These are phyloP conservation scores for Fonsecaea nubica DNA, from an alignment of 2,329 filamentous ascomycete genomes.

Conservation along the genomic window DNA sequence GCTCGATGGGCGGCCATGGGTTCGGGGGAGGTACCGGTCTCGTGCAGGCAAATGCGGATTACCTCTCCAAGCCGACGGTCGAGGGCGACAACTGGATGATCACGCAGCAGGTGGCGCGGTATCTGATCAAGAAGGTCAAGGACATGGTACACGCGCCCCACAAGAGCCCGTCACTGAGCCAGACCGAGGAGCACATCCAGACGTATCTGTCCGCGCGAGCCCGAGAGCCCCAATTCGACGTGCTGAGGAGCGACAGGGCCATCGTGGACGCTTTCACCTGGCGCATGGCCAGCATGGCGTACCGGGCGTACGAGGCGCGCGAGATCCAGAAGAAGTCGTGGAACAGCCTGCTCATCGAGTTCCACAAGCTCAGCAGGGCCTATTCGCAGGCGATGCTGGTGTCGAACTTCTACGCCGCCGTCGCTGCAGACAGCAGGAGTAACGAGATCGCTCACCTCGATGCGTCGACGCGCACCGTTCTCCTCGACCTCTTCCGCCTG, in stretches of 20 bases:
- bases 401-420: slow-evolving; percentile 75
- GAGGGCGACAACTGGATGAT: slow-evolving; percentile 84
- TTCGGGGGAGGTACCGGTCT: slow-evolving; percentile 61
- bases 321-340: slow-evolving; percentile 76
- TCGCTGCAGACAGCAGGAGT: slow-evolving; percentile 51
- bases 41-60: slow-evolving; percentile 72
- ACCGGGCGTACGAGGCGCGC: slow-evolving; percentile 72
- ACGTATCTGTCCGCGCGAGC: slow-evolving; percentile 69
- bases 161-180: slow-evolving; percentile 6
- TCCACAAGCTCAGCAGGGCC: slow-evolving; percentile 73
- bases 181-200: slow-evolving; percentile 60
- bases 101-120: slow-evolving; percentile 69
- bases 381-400: slow-evolving; percentile 78
- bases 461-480: slow-evolving; percentile 58
- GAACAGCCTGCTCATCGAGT: slow-evolving; percentile 80
- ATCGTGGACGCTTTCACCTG: slow-evolving; percentile 76
- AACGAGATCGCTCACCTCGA: slow-evolving; percentile 29
- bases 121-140: slow-evolving; percentile 62
- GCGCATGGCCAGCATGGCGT: slow-evolving; percentile 71
- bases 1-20: slow-evolving; percentile 72
- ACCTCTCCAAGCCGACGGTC: slow-evolving; percentile 73
- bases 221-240: slow-evolving; percentile 71
- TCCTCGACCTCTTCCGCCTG: slow-evolving; percentile 71
- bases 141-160: slow-evolving; percentile 57
- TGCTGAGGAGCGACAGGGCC: slow-evolving; percentile 70